Evolutionary conservation across 2,329 filamentous ascomycete genomes (phyloP), one percentile per base, ranked within the genome.

Genomic region (Colletotrichum brevisporum): DNA sequence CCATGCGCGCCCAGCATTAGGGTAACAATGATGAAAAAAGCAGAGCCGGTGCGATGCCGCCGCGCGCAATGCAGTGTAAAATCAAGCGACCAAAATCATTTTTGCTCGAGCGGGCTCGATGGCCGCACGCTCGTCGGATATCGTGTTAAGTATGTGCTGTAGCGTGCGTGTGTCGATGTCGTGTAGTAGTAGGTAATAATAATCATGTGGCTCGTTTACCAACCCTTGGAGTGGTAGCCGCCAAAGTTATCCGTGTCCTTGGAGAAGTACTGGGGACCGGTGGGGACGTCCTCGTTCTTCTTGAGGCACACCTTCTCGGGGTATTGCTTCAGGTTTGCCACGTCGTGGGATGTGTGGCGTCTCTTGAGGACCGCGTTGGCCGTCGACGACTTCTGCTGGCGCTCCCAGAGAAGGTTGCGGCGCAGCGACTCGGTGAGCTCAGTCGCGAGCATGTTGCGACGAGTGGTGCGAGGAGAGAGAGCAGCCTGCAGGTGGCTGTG

Each of bases 401-500:
- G 92, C 80, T 99, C 96, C 93, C 94, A 97, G 16, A 98, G 88
- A 16, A 99, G 90, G 75, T 98, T 93, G 74, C 94, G 93, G 24
- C 96, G 90, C 4, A 99, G 90, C 24, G 94, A 97, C 78, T 97
- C 94, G 2, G 95, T 98, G 63, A 99, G 85, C 83, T 99, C 96
- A 0, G 94, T 97, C 9, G 94, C 92, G 65, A 99, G 88, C 96
- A 99, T 99, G 81, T 98, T 97, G 70, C 95, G 90, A 59, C 96
- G 90, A 0, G 95, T 98, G 0, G 95, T 98, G 67, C 94, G 90
- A 4, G 96, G 96, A 5, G 96, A 98, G 72, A 97, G 87, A 2
- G 94, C 93, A 31, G 91, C 89, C 63, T 93, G 92, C 72, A 92
- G 89, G 55, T 85, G 80, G 47, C 80, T 79, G 66, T 90, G 90